A percentile compares a stretch with the other conserved stretches of the same genome.
These are phyloP conservation scores for Didymella keratinophila DNA, from an alignment of 2,329 filamentous ascomycete genomes.

Conservation along the genomic window DNA sequence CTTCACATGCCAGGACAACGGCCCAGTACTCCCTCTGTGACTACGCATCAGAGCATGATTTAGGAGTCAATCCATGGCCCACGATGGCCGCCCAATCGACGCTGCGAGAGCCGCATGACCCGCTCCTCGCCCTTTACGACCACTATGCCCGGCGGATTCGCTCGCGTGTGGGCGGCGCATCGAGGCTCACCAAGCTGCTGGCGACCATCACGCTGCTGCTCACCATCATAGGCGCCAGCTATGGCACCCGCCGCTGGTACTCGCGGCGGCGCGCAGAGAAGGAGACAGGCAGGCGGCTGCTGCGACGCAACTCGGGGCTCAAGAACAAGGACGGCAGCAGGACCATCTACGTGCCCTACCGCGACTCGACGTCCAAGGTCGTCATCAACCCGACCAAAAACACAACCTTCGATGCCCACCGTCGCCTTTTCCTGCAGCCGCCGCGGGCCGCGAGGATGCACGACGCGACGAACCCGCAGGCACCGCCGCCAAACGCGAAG, in stretches of 20 bases:
- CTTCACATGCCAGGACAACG: slow-evolving; percentile 27
- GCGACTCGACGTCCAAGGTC: slow-evolving; percentile 86
- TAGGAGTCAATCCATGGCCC: slow-evolving; percentile 35
- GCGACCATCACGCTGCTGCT: slow-evolving; percentile 78
- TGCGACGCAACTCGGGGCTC: slow-evolving; percentile 91
- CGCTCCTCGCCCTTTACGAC: slow-evolving; percentile 56
- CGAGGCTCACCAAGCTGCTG: slow-evolving; percentile 75
- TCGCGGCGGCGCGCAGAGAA: slow-evolving; percentile 75
- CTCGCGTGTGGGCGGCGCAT: slow-evolving; percentile 66
- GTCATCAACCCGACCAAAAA: slow-evolving; percentile 89
- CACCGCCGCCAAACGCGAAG: slow-evolving; percentile 89
- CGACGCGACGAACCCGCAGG: slow-evolving; percentile 68
- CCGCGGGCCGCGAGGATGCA: slow-evolving; percentile 80
- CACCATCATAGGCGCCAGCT: slow-evolving; percentile 79
- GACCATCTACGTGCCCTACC: slow-evolving; percentile 94
- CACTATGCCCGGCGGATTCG: slow-evolving; percentile 60
- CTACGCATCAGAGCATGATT: slow-evolving; percentile 33
- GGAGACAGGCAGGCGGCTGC: slow-evolving; percentile 80
- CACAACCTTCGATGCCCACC: slow-evolving; percentile 95
- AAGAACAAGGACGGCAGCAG: slow-evolving; percentile 93
- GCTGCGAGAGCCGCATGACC: slow-evolving; percentile 61
- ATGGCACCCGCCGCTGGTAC: slow-evolving; percentile 82
- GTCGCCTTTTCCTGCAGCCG: slow-evolving; percentile 89
- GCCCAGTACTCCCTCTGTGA: slow-evolving; percentile 8
- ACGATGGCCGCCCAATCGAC: slow-evolving; percentile 89